Percentiles rank a stretch among this genome's conserved stretches.
phyloP scores from a whole-genome alignment of 2,329 filamentous ascomycete species.

The Phyllachora maydis region DNA sequence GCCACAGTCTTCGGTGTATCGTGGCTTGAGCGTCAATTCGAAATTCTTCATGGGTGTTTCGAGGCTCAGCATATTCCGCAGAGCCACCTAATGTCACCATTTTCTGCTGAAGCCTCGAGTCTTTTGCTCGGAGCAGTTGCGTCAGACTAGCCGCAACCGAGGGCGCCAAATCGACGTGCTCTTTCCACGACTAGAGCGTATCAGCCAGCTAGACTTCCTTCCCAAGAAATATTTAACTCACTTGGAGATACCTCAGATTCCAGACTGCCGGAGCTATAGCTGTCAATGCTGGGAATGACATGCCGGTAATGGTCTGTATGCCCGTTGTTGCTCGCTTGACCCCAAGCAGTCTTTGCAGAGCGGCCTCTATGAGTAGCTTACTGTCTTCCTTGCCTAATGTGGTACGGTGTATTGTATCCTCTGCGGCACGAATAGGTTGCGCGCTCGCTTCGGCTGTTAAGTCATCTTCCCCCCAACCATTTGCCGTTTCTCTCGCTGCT shows the following conservation, averaged over 20 bases:
- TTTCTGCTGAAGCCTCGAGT: constrained; percentile 1
- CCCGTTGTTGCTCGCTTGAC: constrained; percentile 5
- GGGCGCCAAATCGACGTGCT: constrained; percentile 5
- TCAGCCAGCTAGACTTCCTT: constrained; percentile 5
- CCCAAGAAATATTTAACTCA: constrained; percentile 4
- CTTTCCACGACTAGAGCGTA: constrained; percentile 3
- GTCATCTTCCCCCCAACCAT: no score
- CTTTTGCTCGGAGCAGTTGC: constrained; percentile 3
- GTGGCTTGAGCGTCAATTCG: no score
- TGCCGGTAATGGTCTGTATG: constrained; percentile 3
- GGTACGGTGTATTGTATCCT: no score
- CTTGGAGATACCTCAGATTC: constrained; percentile 12
- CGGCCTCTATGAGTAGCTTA: constrained; percentile 8
- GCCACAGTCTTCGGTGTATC: no score
- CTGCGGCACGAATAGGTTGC: no score
- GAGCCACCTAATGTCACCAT: not conserved
- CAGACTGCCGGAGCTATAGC: constrained; percentile 13
- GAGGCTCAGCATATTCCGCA: not conserved
- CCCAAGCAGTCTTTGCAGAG: constrained; percentile 10
- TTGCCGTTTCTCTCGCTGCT: no score
- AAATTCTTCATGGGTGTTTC: no score
- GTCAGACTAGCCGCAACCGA: constrained; percentile 5
- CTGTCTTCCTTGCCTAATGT: no score
- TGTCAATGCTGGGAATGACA: constrained; percentile 6
- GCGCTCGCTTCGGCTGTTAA: no score